A percentile compares a stretch with the other conserved stretches of the same genome.
phyloP scores from a whole-genome alignment of 2,329 filamentous ascomycete species.

The Fusarium drepaniforme region DNA sequence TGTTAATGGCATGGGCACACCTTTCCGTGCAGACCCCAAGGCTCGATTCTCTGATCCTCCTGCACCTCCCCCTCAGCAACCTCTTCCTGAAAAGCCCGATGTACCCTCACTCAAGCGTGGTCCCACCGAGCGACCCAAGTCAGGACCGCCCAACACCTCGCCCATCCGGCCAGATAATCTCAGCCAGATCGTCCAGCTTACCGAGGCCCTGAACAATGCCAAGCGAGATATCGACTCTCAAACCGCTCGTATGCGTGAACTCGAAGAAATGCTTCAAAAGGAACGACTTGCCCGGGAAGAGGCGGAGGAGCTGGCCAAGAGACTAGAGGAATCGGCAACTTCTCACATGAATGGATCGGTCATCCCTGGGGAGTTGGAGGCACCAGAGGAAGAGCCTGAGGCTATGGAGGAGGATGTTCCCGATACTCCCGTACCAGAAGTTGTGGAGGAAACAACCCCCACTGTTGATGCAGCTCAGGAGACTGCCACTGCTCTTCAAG shows the following conservation, averaged over 20 bases:
- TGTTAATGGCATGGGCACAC: slow-evolving; percentile 64
- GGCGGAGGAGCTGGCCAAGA: slow-evolving; percentile 85
- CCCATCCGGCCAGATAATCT: slow-evolving; percentile 70
- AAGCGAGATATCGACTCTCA: slow-evolving; percentile 92
- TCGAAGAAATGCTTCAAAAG: slow-evolving; percentile 79
- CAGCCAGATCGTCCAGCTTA: slow-evolving; percentile 85
- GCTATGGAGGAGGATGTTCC: slow-evolving; percentile 26
- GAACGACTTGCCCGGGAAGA: slow-evolving; percentile 86
- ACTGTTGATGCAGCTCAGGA: slow-evolving; percentile 54
- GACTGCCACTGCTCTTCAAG: slow-evolving; percentile 60
- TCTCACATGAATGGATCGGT: slow-evolving; percentile 47
- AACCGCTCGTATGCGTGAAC: slow-evolving; percentile 79
- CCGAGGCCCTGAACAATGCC: slow-evolving; percentile 85
- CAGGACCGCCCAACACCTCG: slow-evolving; percentile 63
- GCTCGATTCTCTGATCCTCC: slow-evolving; percentile 92
- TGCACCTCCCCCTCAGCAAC: slow-evolving; percentile 92
- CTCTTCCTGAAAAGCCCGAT: slow-evolving; percentile 93
- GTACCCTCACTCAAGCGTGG: slow-evolving; percentile 79
- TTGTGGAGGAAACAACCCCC: slow-evolving; percentile 50
- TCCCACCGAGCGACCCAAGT: slow-evolving; percentile 80
- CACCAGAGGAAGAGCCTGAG: slow-evolving; percentile 16
- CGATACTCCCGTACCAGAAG: slow-evolving; percentile 41
- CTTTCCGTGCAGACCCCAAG: slow-evolving; percentile 79
- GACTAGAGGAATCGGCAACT: slow-evolving; percentile 69
- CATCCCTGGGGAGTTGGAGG: slow-evolving; percentile 35